Conservation (phyloP, 345 rosid species). For the Populus simonii region DNA sequence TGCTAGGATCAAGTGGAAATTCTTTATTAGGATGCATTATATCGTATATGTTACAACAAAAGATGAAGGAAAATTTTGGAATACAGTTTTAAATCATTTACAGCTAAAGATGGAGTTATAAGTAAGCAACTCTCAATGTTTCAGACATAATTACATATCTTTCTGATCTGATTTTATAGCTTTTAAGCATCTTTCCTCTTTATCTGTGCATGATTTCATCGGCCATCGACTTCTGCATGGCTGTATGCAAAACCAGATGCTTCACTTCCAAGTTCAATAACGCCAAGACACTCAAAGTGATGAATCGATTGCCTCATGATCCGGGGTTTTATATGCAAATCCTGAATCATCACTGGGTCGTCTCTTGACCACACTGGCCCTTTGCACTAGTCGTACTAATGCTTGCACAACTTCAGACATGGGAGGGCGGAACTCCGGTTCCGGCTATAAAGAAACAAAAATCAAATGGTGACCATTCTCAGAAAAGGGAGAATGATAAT, state of each 20-base stretch:
- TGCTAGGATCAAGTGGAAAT: not conserved
- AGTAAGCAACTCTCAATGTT: not conserved
- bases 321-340: conserved; percentile 76
- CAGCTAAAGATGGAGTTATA: not conserved
- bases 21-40: conserved; percentile 7
- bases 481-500: too few relatives aligned
- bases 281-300: conserved; percentile 36
- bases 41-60: not conserved
- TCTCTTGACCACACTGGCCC: conserved; percentile 84
- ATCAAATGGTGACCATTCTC: not conserved
- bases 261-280: conserved; percentile 5
- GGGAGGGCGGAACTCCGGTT: conserved; percentile 97
- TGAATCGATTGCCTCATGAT: conserved; percentile 71
- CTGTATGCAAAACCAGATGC: conserved; percentile 14
- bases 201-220: not conserved
- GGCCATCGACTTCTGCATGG: conserved; percentile 7
- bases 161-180: not conserved
- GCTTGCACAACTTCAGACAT: conserved; percentile 99
- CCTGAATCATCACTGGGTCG: conserved; percentile 85
- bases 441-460: conserved; percentile 52
- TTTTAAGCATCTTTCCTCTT: not conserved
- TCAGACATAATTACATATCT: conserved; percentile 28
- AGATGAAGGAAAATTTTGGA: conserved; percentile 4
- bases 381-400: conserved; percentile 81
- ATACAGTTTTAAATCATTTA: conserved; percentile 14